Conservation (phyloP, 805 yeast genomes). For the Geotrichum ghanense region DNA sequence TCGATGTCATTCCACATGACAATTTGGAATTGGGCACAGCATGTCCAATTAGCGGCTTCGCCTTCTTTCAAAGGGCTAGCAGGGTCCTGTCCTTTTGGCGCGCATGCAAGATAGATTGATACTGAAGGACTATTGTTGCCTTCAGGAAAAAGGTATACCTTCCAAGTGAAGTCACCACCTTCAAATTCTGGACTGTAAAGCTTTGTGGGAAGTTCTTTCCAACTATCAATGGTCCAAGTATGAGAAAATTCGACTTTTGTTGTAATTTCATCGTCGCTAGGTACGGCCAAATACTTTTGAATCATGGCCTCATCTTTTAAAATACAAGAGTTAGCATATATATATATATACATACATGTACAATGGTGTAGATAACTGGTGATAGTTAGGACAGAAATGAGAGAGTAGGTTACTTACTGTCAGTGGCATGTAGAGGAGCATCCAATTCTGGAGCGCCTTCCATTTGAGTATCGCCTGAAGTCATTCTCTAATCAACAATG, state of each 20-base stretch:
- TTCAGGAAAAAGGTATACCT: constrained; percentile 63
- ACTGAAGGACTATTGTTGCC: constrained; percentile 52
- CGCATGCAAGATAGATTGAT: constrained; percentile 75
- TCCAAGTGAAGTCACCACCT: constrained; percentile 27
- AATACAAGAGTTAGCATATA: too few relatives aligned
- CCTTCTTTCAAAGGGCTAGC: constrained; percentile 16
- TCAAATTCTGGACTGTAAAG: constrained; percentile 22
- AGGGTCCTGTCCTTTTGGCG: constrained; percentile 18
- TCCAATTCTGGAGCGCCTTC: neutral
- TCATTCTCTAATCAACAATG: neutral
- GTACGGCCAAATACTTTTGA: neutral
- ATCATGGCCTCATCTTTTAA: neutral
- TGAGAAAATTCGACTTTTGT: constrained; percentile 12
- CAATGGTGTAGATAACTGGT: too few relatives aligned
- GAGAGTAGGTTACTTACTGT: neutral
- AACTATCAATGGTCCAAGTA: constrained; percentile 29
- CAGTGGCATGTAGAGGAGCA: neutral
- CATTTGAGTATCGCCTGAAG: neutral
- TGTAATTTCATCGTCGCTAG: constrained; percentile 19
- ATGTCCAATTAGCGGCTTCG: constrained; percentile 46
- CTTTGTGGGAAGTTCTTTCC: constrained; percentile 27
- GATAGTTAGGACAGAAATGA: neutral
- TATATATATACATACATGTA: too few relatives aligned
- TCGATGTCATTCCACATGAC: constrained; percentile 73
- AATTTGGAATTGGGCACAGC: constrained; percentile 85